phyloP scores from a whole-genome alignment of 106 monocot species.

The Platanthera guangdongensis region DNA sequence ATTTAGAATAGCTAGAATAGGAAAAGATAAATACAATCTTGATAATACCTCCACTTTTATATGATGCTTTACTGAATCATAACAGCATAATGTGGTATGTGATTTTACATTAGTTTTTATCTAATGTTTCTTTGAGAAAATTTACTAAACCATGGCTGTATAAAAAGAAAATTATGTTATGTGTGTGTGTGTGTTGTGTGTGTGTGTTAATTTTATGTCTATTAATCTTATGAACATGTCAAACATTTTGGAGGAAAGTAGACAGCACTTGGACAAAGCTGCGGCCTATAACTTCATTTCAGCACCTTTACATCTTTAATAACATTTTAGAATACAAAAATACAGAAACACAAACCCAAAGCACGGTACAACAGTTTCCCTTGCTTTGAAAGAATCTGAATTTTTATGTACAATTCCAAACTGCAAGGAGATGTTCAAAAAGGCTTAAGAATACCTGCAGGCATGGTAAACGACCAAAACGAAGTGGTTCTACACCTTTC shows the following conservation, averaged over 20 bases:
- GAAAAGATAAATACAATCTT: background rate
- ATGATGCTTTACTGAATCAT: too few species aligned
- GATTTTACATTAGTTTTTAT: too few species aligned
- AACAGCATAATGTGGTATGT: too few species aligned
- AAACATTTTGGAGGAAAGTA: background rate
- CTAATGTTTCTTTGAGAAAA: too few species aligned
- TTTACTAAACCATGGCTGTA: too few species aligned
- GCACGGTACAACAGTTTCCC: background rate
- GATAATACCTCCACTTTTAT: too few species aligned
- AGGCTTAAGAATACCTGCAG: constrained; percentile 64
- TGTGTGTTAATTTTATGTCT: too few species aligned
- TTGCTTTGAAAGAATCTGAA: background rate
- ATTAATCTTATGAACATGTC: background rate
- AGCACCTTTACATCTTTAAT: background rate
- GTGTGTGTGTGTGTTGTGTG: too few species aligned
- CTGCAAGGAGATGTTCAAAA: background rate
- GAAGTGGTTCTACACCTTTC: constrained; percentile 87
- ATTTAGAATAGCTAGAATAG: background rate
- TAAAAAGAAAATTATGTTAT: too few species aligned
- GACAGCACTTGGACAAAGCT: background rate
- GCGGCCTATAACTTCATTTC: background rate
- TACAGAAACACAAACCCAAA: too few species aligned
- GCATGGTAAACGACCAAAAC: constrained; percentile 69
- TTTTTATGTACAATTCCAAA: background rate
- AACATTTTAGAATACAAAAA: background rate